Percentiles rank a stretch among this genome's conserved stretches.
These are phyloP conservation scores for Sugiyamaella smithiae DNA, from an alignment of 805 yeast species.

Conservation along the genomic window DNA sequence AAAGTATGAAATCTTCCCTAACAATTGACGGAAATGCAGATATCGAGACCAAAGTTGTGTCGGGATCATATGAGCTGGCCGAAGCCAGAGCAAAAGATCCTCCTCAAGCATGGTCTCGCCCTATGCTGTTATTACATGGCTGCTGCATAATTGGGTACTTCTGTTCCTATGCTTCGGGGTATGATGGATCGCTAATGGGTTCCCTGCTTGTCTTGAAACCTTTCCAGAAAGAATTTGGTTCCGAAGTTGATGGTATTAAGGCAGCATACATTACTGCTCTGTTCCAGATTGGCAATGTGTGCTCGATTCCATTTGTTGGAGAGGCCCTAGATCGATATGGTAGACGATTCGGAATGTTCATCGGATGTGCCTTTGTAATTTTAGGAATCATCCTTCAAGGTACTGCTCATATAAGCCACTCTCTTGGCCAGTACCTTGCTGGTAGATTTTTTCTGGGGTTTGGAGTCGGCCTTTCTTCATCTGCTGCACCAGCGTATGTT, in stretches of 20 bases:
- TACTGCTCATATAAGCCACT: slow-evolving; percentile 5
- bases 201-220: slow-evolving; percentile 8
- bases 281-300: slow-evolving; percentile 20
- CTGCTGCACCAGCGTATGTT: slow-evolving; percentile 14
- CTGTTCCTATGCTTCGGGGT: slow-evolving; percentile 11
- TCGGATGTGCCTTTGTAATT: slow-evolving; percentile 12
- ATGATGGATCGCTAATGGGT: slow-evolving; percentile 14
- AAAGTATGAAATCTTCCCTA: too few relatives aligned
- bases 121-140: neutral
- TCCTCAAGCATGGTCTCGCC: slow-evolving; percentile 3
- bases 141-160: slow-evolving; percentile 7
- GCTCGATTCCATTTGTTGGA: slow-evolving; percentile 16
- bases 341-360: slow-evolving; percentile 16
- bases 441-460: slow-evolving; percentile 15
- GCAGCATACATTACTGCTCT: slow-evolving; percentile 16
- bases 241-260: slow-evolving; percentile 14
- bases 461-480: slow-evolving; percentile 9
- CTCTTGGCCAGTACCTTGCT: slow-evolving; percentile 13
- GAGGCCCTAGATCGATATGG: slow-evolving; percentile 9
- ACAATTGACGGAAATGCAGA: too few relatives aligned
- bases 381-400: slow-evolving; percentile 14
- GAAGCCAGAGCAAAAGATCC: neutral
- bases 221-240: slow-evolving; percentile 13
- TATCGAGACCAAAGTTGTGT: too few relatives aligned
- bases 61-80: slow-evolving; percentile 1